Evolutionary conservation across 768 basidiomycete genomes (phyloP), one percentile per base, ranked within the genome.

Genomic region (Collybia sordida): DNA sequence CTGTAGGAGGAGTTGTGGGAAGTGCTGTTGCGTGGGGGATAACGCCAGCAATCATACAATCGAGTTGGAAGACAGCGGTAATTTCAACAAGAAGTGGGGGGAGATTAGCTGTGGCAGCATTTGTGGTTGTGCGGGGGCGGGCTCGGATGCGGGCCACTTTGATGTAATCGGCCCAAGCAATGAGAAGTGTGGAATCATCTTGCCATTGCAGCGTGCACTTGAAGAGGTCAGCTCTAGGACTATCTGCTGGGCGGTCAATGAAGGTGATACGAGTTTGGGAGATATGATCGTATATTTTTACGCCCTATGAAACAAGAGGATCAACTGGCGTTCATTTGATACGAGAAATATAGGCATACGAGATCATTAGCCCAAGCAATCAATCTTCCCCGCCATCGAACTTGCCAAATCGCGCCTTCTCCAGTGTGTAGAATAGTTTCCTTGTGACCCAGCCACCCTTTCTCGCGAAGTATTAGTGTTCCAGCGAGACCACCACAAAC

Each of bases 351-450:
- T n/a, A 27, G 41, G 19, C 40, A 25, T 66, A 93, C 93, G 37
- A 84, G 58, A 64, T 99, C 97, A 57, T 94, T 97, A 3, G 95
- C 93, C 97, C 97, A 99, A 0, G 93, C 94, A 56, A 98, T 93
- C 24, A 97, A 73, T 42, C 80, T 80, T 1, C 85, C 86, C 59
- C 83, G 75, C 97, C 97, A 98, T 50, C 87, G 79, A 8, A 86
- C 83, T 45, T 86, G 84, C 93, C 94, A 98, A 45, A 99, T 91
- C 0, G 97, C 92, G 9, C 96, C 97, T 69, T 98, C 97, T 3
- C 88, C 90, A 4, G 64, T 75, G 61, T 93, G 87, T 17, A 97
- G 64, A 5, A 86, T 66, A 0, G 86, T 90, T 64, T 96, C 94
- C 61, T 91, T 97, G 60, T 97, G 90, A 0, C 96, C 94, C 1